Base-by-base conservation (phyloP, 768 basidiomycete species). In the Tylopilus subfusipes region DNA sequence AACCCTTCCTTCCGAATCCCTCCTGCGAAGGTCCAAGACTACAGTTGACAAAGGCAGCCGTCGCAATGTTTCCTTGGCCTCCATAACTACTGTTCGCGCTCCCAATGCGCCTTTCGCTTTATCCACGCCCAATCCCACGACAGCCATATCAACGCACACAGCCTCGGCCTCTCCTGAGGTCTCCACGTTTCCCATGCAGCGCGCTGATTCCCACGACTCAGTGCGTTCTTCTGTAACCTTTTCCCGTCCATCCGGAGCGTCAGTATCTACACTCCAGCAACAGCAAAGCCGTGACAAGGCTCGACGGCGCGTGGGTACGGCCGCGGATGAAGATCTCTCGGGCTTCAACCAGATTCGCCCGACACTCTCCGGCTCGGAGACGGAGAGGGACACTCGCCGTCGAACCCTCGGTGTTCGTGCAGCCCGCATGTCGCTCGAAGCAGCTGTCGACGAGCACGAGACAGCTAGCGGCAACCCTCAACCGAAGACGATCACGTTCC, bases 81-180 rank as follows among this genome's bases (percentile, higher is more conserved):
- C 78, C 7, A 72, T 65, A 21, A 52, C 63, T n/a, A 84, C 82
- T 5, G 64, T 81, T 31, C 78, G 82, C 60, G 70, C 69, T 47
- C 52, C 67, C 45, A 54, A 66, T 51, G 63, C 78, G 16, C 69
- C 76, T n/a, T 78, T 81, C 45, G 75, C 82, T 11, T 61, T 77
- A 9, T 64, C 84, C 33, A 82, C 80, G 3, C 79, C 80, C 0
- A 81, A 76, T 53, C 75, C 84, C 1, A 88, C 87, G 34, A 90
- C 86, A 18, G 84, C 84, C 16, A 52, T 89, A 13, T 86, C 85
- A 2, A 68, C 81, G 0, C 83, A 85, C 58, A 88, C 84, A 0
- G 85, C 83, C 5, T 81, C 82, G 5, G 78, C 76, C 54, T 69
- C 76, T 7, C 72, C 74, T 29, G 71, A 70, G 54, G 56, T 53